Percentiles rank a stretch among this genome's conserved stretches.
Evolutionary conservation across 192 early-diverging fungal genomes (phyloP).

Genomic region (Entophlyctis luteolus): DNA sequence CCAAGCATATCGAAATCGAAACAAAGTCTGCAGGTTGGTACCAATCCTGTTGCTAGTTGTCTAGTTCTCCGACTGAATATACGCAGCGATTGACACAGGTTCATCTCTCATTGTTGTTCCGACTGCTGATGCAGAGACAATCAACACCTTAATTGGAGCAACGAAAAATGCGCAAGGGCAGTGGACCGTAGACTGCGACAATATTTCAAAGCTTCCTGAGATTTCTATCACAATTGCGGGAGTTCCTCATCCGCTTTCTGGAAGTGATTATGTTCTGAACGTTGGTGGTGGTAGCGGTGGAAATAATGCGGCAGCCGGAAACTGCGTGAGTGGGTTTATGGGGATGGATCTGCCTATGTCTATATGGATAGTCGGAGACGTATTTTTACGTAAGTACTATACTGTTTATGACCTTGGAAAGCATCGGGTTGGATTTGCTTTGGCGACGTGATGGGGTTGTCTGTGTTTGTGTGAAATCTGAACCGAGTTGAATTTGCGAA

Average conservation of each 20-base stretch:
- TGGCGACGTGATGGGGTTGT: too few relatives aligned
- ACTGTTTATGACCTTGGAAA: slow-evolving; percentile 56
- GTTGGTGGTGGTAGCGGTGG: slow-evolving; percentile 27
- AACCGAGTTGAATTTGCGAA: too few relatives aligned
- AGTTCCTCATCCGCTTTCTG: slow-evolving; percentile 61
- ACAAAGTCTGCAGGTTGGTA: slow-evolving; percentile 24
- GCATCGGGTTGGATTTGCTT: slow-evolving; percentile 65
- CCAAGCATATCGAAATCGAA: slow-evolving; percentile 50
- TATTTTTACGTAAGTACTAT: slow-evolving; percentile 56
- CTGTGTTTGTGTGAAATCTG: too few relatives aligned
- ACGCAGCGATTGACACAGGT: slow-evolving; percentile 90
- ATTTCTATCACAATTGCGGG: slow-evolving; percentile 77
- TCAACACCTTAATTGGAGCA: slow-evolving; percentile 88
- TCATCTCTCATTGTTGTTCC: slow-evolving; percentile 79
- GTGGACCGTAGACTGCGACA: slow-evolving; percentile 77
- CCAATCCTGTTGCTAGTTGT: too few relatives aligned
- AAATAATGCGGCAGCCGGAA: slow-evolving; percentile 14
- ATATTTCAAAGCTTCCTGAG: slow-evolving; percentile 64
- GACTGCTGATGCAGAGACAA: slow-evolving; percentile 72
- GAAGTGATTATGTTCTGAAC: slow-evolving; percentile 59
- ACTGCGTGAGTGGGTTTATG: slow-evolving; percentile 76
- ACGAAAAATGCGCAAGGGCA: slow-evolving; percentile 91
- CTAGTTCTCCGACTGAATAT: neutral
- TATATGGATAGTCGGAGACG: slow-evolving; percentile 60
- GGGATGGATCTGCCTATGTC: slow-evolving; percentile 24